These are phyloP conservation scores for Hordeum vulgare DNA, from an alignment of 176 grass and related monocot genomes.

Conservation along the genomic window MorexV3_pseudomolecules_assembly NC_058523.1:86640667-86641166, in stretches of 20 bases:
- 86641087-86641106: not conserved
- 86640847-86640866: not conserved
- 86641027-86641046: not conserved
- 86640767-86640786: not conserved
- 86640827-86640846: not conserved
- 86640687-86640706: not conserved
- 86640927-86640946: not conserved
- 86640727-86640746: not conserved
- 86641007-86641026: not conserved
- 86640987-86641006: not conserved
- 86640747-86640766: not conserved
- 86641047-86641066: not conserved
- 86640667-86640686: not conserved
- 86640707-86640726: not conserved
- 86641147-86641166: not conserved
- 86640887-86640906: not conserved
- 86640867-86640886: not conserved
- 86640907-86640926: not conserved
- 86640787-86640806: not conserved
- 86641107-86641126: not conserved
- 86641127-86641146: not conserved
- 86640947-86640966: not conserved
- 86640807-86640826: not conserved
- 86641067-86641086: not conserved
- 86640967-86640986: not conserved